phyloP scores from a whole-genome alignment of 176 grass and related monocot genomes.

The Thalia dealbata region DNA sequence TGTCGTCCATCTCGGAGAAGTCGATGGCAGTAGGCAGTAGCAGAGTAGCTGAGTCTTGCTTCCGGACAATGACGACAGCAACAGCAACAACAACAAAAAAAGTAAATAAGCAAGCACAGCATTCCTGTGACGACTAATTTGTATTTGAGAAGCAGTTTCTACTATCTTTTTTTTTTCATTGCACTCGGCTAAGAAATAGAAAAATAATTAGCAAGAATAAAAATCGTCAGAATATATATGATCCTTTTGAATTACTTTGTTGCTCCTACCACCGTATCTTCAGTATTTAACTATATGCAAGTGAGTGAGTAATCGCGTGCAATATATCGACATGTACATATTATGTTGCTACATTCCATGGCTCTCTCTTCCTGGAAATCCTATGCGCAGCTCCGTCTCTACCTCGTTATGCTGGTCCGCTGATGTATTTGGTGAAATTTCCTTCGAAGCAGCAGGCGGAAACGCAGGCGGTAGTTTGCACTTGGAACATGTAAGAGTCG shows the following conservation, averaged over 20 bases:
- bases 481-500: neutral
- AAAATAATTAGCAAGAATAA: too few relatives aligned
- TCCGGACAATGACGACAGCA: too few relatives aligned
- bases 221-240: too few relatives aligned
- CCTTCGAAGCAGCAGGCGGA: neutral
- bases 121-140: too few relatives aligned
- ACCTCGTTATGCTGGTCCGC: neutral
- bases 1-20: too few relatives aligned
- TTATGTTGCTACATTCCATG: neutral
- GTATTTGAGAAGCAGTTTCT: too few relatives aligned
- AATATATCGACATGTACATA: neutral
- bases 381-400: slow-evolving; percentile 10
- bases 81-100: too few relatives aligned
- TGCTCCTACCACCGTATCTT: neutral
- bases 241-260: neutral
- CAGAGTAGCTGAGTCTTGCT: too few relatives aligned
- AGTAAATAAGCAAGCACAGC: too few relatives aligned
- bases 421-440: neutral
- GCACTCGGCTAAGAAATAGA: too few relatives aligned
- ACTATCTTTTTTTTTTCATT: too few relatives aligned
- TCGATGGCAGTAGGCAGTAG: too few relatives aligned
- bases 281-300: neutral
- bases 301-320: neutral
- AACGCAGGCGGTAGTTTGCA: neutral
- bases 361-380: slow-evolving; percentile 7